phyloP scores from a whole-genome alignment of 2,329 filamentous ascomycete genomes.

The Botrytis squamosa region DNA sequence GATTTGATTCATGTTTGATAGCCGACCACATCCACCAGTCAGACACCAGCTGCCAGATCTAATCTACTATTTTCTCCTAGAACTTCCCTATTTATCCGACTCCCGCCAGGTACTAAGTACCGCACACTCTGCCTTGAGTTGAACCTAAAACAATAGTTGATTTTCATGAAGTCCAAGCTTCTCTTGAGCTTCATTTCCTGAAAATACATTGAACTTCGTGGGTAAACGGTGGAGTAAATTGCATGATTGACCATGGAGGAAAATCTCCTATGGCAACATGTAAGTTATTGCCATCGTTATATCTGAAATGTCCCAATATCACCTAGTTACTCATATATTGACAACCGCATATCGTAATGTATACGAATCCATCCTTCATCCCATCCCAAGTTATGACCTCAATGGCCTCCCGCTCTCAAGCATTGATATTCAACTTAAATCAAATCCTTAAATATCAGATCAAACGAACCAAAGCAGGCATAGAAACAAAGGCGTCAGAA shows the following conservation, averaged over 20 bases:
- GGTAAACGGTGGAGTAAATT: not conserved
- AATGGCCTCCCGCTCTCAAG: not conserved
- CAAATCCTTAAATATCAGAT: slow-evolving; percentile 21
- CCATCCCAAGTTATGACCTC: slow-evolving; percentile 6
- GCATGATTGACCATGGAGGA: not conserved
- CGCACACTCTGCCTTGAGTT: not conserved
- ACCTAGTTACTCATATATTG: not conserved
- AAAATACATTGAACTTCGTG: not conserved
- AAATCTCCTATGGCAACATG: not conserved
- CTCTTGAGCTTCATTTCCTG: slow-evolving; percentile 7
- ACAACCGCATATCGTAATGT: not conserved
- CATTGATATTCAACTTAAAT: slow-evolving; percentile 14
- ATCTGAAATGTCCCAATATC: not conserved
- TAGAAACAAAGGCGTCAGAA: not conserved
- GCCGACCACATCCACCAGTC: not conserved
- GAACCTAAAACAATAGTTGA: slow-evolving; percentile 9
- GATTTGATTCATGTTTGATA: slow-evolving; percentile 16
- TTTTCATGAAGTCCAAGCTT: slow-evolving; percentile 6
- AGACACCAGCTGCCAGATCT: slow-evolving; percentile 12
- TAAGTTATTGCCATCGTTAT: not conserved
- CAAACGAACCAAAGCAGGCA: not conserved
- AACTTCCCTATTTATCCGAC: slow-evolving; percentile 5
- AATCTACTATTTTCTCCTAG: not conserved
- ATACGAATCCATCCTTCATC: slow-evolving; percentile 12
- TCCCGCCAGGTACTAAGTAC: not conserved